Percentiles rank a stretch among this genome's conserved stretches.
These are phyloP conservation scores for Alliaria petiolata DNA, from an alignment of 345 rosid genomes.

Conservation along the genomic window DNA sequence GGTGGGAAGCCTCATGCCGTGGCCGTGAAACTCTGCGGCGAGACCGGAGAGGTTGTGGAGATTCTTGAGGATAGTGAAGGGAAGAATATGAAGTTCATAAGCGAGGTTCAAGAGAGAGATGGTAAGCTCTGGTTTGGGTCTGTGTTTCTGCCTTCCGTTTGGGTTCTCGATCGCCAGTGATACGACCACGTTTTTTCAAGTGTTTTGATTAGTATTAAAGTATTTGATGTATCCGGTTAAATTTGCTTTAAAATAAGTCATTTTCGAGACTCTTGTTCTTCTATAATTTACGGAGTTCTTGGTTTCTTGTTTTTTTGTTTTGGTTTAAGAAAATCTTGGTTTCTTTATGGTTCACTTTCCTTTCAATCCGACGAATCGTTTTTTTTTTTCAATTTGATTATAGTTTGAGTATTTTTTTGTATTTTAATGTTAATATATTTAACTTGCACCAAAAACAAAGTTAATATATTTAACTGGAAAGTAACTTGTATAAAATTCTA, in stretches of 20 bases:
- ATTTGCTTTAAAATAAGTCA: not conserved
- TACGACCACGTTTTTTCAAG: not conserved
- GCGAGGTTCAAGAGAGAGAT: constrained; percentile 67
- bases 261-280: not conserved
- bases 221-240: not conserved
- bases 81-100: constrained; percentile 44
- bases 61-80: constrained; percentile 53
- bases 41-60: constrained; percentile 46
- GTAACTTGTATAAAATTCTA: not conserved
- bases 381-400: not conserved
- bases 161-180: constrained; percentile 35
- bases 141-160: constrained; percentile 50
- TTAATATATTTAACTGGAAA: not conserved
- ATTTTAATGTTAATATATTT: no score
- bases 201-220: not conserved
- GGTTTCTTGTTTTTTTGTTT: not conserved
- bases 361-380: not conserved
- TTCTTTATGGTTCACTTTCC: no score
- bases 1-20: constrained; percentile 62
- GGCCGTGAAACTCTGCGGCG: constrained; percentile 45
- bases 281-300: not conserved
- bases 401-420: not conserved
- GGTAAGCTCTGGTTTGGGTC: constrained; percentile 40
- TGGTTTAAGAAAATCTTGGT: no score
- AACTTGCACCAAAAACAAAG: not conserved